Evolutionary conservation across 306 rosid species (phyloP).

Genomic region (Pyrus betulifolia): DNA sequence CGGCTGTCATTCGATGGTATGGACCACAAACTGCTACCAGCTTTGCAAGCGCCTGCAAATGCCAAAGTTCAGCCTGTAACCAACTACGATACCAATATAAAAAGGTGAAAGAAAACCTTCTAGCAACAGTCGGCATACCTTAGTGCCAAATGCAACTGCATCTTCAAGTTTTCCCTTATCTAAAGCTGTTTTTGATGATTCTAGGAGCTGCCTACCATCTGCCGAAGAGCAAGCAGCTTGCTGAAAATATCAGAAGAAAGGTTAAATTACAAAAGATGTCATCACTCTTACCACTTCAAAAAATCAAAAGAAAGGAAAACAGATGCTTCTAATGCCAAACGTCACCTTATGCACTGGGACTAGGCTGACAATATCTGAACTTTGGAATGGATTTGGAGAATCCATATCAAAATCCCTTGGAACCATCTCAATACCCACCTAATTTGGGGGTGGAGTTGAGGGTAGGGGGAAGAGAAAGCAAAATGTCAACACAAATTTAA

Average conservation of each 20-base stretch:
- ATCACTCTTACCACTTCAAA: constrained; percentile 4
- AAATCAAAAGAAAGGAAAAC: background rate
- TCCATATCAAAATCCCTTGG: constrained; percentile 95
- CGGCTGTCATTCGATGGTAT: constrained; percentile 95
- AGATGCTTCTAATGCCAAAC: constrained; percentile 14
- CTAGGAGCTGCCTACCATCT: constrained; percentile 96
- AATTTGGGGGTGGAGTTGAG: constrained; percentile 4
- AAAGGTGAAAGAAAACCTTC: background rate
- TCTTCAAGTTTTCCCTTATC: constrained; percentile 99
- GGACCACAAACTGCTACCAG: constrained; percentile 98
- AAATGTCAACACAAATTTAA: constrained; percentile 1
- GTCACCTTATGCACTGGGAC: constrained; percentile 93
- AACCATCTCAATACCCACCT: constrained; percentile 94
- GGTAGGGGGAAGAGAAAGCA: constrained; percentile 1
- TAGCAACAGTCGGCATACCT: constrained; percentile 39
- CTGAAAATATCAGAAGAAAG: constrained; percentile 42
- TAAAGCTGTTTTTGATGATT: constrained; percentile 93
- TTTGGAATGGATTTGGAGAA: constrained; percentile 71
- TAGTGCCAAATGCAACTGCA: constrained; percentile 89
- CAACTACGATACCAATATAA: background rate
- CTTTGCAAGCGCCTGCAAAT: constrained; percentile 85
- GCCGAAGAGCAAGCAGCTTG: constrained; percentile 99
- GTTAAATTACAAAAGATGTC: constrained; percentile 17
- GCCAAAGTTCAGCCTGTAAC: constrained; percentile 17
- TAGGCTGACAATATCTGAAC: constrained; percentile 78